Evolutionary conservation across 768 basidiomycete species (phyloP).

Genomic region (Nidularia sp.): DNA sequence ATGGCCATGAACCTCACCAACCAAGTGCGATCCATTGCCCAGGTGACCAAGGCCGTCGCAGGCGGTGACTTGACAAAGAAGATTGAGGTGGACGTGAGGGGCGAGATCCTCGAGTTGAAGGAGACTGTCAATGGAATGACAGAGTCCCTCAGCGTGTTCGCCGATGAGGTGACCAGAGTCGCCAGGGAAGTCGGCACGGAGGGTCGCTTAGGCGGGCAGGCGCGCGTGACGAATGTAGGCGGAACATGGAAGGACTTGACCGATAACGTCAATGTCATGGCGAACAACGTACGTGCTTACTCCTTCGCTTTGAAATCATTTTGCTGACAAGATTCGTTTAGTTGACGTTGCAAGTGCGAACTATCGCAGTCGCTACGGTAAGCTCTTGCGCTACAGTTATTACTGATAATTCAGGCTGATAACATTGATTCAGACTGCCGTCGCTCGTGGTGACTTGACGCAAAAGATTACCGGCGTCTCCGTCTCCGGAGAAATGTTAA

Average conservation of each 20-base stretch:
- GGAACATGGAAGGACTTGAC: conserved; percentile 98
- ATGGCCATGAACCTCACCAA: conserved; percentile 91
- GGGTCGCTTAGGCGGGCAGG: conserved; percentile 91
- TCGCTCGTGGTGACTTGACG: conserved; percentile 89
- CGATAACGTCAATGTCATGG: conserved; percentile 96
- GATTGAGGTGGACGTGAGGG: conserved; percentile 87
- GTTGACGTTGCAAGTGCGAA: conserved; percentile 91
- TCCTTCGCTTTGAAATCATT: not conserved
- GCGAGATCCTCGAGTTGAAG: conserved; percentile 88
- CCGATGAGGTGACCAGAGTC: conserved; percentile 77
- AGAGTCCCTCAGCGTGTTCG: conserved; percentile 78
- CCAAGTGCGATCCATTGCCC: conserved; percentile 81
- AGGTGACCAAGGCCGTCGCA: conserved; percentile 95
- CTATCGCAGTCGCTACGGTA: conserved; percentile 89
- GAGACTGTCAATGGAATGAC: conserved; percentile 97
- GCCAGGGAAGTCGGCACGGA: conserved; percentile 98
- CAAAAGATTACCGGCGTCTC: conserved; percentile 91
- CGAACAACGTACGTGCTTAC: conserved; percentile 64
- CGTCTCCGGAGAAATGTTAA: conserved; percentile 95
- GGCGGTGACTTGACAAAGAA: conserved; percentile 90
- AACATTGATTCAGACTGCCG: conserved; percentile 55
- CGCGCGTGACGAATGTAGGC: conserved; percentile 88
- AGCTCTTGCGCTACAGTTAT: conserved; percentile 17
- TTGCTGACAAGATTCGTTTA: conserved; percentile 17
- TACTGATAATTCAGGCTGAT: not conserved